Base-by-base conservation (phyloP, 148 eudicot species). In the Salicornia ramosissima region DNA sequence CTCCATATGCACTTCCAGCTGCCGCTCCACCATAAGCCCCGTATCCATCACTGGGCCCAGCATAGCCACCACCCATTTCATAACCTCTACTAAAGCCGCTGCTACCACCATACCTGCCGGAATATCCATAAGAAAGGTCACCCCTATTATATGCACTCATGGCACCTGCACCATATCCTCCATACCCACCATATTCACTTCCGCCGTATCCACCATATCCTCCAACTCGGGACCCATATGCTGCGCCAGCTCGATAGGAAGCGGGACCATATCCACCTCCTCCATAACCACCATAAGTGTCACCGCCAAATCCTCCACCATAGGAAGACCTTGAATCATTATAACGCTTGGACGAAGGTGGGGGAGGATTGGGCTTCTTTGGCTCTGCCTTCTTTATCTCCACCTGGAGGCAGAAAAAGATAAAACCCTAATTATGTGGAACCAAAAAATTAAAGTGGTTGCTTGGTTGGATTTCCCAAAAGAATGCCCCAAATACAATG, bases 311-410 rank as follows among this genome's bases (percentile, higher is more conserved):
- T 8, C 84, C 80, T 42, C 85, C 83, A 64, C 79, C 81, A 65
- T 74, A 81, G 22, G 80, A 74, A 60, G 81, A 50, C 57, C 78
- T 79, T n/a, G 89, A 71, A 43, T 81, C 82, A 47, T 65, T 75
- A 39, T 78, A 77, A 56, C 79, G 82, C 47, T 68, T 77, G 51
- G 84, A 70, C 4, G 81, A 69, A 14, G 83, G 78, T 31, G 83
- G 78, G 2, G 83, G 79, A 26, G 82, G 74, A 50, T 81, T 83
- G n/a, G 86, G 80, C 49, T 86, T 86, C 82, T 83, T 86, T 30
- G 89, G 89, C 60, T 81, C 89, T 8, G 89, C 89, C 66, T 83
- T 86, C 80, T 86, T 86, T 40, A 86, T 79, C 69, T 86, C 86
- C 71, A 86, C 86, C 89, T 86, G 77, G 72, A 69, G 34, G 50